Evolutionary conservation across 208 protist genomes (phyloP), one percentile per base, ranked within the genome.

Genomic region (Trypanosoma grayi): DNA sequence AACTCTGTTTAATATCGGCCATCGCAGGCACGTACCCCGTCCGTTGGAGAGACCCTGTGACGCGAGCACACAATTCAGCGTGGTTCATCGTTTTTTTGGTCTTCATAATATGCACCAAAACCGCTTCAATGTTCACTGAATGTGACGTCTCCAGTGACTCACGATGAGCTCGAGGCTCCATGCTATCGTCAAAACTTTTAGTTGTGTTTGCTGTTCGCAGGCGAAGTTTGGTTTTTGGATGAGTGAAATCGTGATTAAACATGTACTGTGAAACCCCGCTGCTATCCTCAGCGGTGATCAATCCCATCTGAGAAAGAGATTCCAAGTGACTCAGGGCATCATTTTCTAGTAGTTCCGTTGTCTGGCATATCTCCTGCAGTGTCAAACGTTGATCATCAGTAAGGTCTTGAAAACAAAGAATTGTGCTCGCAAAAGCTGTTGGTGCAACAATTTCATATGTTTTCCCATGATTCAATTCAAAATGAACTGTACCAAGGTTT

Each of bases 51-150:
- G 31, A 58, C 8, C 70, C 31, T 25, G 60, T 60, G 1, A 92
- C 70, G 10, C 37, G 34, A 18, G 51, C 30, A 48, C 74, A 90
- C n/a, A 94, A 60, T 51, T 62, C 61, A 18, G 74, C 52, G 59
- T 88, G 79, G 18, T 71, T 67, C 28, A 87, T 50, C n/a, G 52
- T 75, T 37, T 76, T 77, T n/a, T 77, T 55, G 16, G 54, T 66
- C 43, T 94, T 94, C 43, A 94, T 65, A 16, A 84, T 53, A 33
- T 81, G 81, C 1, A 90, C 69, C 58, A 92, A 81, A 18, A 48
- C 77, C n/a, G 79, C 71, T 47, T 94, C 82, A 22, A 91, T 44
- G 54, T 68, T 79, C 36, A 71, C 69, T 9, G 70, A 73, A 47
- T 66, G 56, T 28, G 67, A 54, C 13, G 57, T 61, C 11, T 83